Base-by-base conservation (phyloP, 768 basidiomycete species). In the Trametes gibbosa region DNA sequence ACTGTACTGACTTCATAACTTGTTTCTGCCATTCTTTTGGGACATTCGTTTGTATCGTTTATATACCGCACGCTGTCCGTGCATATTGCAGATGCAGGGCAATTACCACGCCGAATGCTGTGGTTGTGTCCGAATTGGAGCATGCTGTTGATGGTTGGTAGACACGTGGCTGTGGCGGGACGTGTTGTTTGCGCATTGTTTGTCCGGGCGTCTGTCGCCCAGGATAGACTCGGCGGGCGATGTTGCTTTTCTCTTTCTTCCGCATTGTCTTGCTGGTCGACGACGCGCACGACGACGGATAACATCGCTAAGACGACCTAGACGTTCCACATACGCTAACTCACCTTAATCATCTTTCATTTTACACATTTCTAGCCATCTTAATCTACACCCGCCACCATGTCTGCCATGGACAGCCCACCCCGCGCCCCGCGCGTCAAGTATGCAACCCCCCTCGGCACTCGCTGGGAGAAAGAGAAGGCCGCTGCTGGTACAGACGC, bases 381-480 rank as follows among this genome's bases (percentile, higher is more conserved):
- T 50, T 60, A 35, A 53, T 32, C 2, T 43, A 17, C 45, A 23
- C 25, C 10, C 8, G 46, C 19, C 53, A 48, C 49, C 59, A 48
- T 61, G 56, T 52, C 61, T n/a, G 41, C 59, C 10, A 32, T 27
- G 21, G 56, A 80, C 66, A 84, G 78, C 56, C 89, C 86, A 12
- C 90, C 90, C 59, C 81, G 81, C 43, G 83, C 87, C 14, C 87
- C 87, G 27, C 84, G 87, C n/a, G 79, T 85, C 71, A 79, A 84
- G 74, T 92, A 92, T 70, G 75, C 72, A 29, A 81, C 88, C 3
- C 86, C 83, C 25, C 70, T 86, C 13, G 89, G 89, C 53, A 92
- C 90, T 61, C 89, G 90, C 70, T 93, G 90, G 91, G 86, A 84
- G 65, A 91, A 87, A 72, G 92, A 94, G 78, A 89, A 86, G 72